These are phyloP conservation scores for Dissophora ornata DNA, from an alignment of 192 early-diverging fungal species.

Conservation along the genomic window DNA sequence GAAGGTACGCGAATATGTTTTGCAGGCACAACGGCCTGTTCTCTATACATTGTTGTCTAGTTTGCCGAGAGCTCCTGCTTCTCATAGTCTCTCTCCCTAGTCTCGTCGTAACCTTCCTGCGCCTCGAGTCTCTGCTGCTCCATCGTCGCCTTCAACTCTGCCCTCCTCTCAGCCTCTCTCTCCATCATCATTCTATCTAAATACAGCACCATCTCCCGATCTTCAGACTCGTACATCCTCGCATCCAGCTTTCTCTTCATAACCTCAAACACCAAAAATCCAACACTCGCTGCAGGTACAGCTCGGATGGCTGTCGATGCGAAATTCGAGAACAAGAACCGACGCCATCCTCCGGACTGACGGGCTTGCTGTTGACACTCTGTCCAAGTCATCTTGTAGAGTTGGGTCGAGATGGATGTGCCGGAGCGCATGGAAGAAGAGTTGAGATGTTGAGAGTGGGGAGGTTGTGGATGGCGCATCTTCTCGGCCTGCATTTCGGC, in stretches of 20 bases:
- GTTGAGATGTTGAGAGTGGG: constrained; percentile 55
- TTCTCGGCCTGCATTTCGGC: constrained; percentile 62
- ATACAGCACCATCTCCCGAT: constrained; percentile 46
- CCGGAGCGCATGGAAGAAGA: constrained; percentile 49
- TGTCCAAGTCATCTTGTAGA: constrained; percentile 65
- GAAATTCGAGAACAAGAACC: constrained; percentile 66
- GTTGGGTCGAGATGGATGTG: constrained; percentile 26
- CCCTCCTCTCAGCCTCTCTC: constrained; percentile 26
- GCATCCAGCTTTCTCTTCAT: constrained; percentile 67
- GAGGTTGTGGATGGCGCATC: constrained; percentile 6
- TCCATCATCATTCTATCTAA: constrained; percentile 47
- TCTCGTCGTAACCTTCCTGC: not conserved
- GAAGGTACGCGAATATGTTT: too few relatives aligned
- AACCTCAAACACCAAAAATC: constrained; percentile 73
- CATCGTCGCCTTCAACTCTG: constrained; percentile 1
- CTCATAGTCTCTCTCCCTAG: constrained; percentile 8
- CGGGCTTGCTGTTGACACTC: constrained; percentile 61
- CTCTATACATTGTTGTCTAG: not conserved
- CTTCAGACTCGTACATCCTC: constrained; percentile 48
- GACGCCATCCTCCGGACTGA: constrained; percentile 55
- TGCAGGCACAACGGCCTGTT: too few relatives aligned
- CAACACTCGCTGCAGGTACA: constrained; percentile 69
- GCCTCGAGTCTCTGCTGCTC: constrained; percentile 1
- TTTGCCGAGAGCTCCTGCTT: constrained; percentile 1
- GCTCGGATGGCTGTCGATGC: constrained; percentile 59